Conservation (phyloP, 768 basidiomycete genomes). For the Kondoa subrosea region DNA sequence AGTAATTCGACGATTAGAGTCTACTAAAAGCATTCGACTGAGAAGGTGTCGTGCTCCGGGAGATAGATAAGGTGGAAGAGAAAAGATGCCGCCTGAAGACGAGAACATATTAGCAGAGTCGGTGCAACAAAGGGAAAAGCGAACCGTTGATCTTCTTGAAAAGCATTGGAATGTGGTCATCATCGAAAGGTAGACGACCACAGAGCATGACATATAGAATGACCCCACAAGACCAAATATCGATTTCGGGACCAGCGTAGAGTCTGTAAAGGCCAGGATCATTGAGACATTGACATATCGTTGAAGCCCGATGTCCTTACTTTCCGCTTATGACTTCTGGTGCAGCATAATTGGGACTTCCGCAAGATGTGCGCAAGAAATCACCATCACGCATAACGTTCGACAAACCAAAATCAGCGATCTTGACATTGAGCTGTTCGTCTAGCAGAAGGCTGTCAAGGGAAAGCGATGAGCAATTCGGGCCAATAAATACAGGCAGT, state of each 20-base stretch:
- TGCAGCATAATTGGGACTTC: slow-evolving; percentile 95
- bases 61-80: slow-evolving; percentile 65
- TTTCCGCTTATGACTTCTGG: slow-evolving; percentile 94
- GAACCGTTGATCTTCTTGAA: slow-evolving; percentile 82
- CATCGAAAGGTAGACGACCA: slow-evolving; percentile 88
- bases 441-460: slow-evolving; percentile 49
- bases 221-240: slow-evolving; percentile 98
- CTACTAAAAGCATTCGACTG: slow-evolving; percentile 74
- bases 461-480: not conserved
- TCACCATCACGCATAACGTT: slow-evolving; percentile 94
- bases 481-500: not conserved
- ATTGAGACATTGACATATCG: not conserved
- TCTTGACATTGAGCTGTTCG: slow-evolving; percentile 52
- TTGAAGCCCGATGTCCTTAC: slow-evolving; percentile 26
- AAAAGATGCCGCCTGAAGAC: slow-evolving; percentile 59
- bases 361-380: slow-evolving; percentile 91
- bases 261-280: slow-evolving; percentile 33
- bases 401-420: slow-evolving; percentile 94
- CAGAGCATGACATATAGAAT: slow-evolving; percentile 97
- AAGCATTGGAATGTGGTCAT: slow-evolving; percentile 78
- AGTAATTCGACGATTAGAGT: slow-evolving; percentile 87
- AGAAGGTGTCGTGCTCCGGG: slow-evolving; percentile 63
- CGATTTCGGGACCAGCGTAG: slow-evolving; percentile 95
- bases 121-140: not conserved
- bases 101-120: slow-evolving; percentile 12